These are phyloP conservation scores for Gillenia trifoliata DNA, from an alignment of 306 rosid genomes.

Conservation along the genomic window DNA sequence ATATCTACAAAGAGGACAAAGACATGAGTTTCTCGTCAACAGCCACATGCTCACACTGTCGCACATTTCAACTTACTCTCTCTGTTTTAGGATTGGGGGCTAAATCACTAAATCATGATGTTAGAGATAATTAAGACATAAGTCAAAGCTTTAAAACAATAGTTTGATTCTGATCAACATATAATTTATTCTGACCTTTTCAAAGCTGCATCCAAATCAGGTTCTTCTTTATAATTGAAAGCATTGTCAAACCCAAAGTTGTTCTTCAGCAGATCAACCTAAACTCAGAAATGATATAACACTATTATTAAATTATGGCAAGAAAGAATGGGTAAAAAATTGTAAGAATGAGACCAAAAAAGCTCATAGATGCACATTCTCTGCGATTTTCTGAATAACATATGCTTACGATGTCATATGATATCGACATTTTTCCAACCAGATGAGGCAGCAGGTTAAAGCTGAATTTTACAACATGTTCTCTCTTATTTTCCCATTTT, in stretches of 20 bases:
- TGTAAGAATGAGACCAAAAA: background rate
- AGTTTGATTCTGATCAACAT: background rate
- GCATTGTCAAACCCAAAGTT: constrained; percentile 29
- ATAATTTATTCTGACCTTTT: constrained; percentile 15
- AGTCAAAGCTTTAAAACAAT: background rate
- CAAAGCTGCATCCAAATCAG: constrained; percentile 24
- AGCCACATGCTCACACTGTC: background rate
- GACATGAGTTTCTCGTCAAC: background rate
- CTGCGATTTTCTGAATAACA: background rate
- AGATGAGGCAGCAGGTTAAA: background rate
- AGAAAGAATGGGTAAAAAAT: background rate
- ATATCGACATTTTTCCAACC: background rate
- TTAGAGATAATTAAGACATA: background rate
- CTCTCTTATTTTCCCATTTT: background rate
- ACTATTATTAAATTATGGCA: background rate
- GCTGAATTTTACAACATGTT: background rate
- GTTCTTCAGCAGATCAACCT: constrained; percentile 33
- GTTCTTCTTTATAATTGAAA: constrained; percentile 40
- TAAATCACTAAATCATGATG: background rate
- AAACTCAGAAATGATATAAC: background rate
- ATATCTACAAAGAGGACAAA: background rate
- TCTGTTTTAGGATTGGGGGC: background rate
- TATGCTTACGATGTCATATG: background rate
- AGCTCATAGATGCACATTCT: background rate
- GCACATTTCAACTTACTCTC: background rate